These are phyloP conservation scores for Ganoderma boninense DNA, from an alignment of 1,284 basidiomycete genomes.

Conservation along the genomic window DNA sequence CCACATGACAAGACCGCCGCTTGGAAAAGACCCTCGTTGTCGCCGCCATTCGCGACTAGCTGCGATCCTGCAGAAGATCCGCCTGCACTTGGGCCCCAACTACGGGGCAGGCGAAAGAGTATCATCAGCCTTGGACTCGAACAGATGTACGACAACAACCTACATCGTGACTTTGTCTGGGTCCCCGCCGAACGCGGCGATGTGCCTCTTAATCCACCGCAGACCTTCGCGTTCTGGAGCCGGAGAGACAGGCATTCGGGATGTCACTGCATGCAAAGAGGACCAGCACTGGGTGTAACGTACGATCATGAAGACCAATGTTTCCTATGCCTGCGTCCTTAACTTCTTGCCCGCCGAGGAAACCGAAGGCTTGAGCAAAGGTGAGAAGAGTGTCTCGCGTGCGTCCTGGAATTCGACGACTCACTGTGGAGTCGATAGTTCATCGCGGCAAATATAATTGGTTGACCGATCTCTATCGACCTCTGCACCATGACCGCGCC, in stretches of 20 bases:
- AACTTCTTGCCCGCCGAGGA: slow-evolving; percentile 57
- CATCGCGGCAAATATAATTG: neutral
- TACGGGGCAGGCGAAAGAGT: slow-evolving; percentile 6
- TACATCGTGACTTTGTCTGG: slow-evolving; percentile 43
- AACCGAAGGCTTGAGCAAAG: slow-evolving; percentile 50
- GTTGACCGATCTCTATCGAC: slow-evolving; percentile 1
- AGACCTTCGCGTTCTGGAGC: slow-evolving; percentile 46
- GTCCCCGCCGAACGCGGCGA: slow-evolving; percentile 50
- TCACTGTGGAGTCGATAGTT: neutral
- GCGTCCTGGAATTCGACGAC: neutral
- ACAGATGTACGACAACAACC: neutral
- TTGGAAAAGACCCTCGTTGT: slow-evolving; percentile 35
- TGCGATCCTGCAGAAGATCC: slow-evolving; percentile 44
- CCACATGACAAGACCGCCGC: neutral
- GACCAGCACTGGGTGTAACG: slow-evolving; percentile 28
- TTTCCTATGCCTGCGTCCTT: slow-evolving; percentile 60
- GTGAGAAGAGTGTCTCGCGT: too few relatives aligned
- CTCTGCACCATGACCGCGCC: slow-evolving; percentile 5
- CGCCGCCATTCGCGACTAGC: slow-evolving; percentile 42
- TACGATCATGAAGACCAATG: slow-evolving; percentile 62
- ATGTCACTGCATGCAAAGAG: neutral
- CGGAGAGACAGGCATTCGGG: neutral
- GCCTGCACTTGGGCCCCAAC: slow-evolving; percentile 53
- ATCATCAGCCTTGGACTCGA: neutral
- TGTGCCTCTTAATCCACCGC: slow-evolving; percentile 59